Evolutionary conservation across 2,329 filamentous ascomycete species (phyloP), one percentile per base, ranked within the genome.

Genomic region (Waltergamsia citrina): DNA sequence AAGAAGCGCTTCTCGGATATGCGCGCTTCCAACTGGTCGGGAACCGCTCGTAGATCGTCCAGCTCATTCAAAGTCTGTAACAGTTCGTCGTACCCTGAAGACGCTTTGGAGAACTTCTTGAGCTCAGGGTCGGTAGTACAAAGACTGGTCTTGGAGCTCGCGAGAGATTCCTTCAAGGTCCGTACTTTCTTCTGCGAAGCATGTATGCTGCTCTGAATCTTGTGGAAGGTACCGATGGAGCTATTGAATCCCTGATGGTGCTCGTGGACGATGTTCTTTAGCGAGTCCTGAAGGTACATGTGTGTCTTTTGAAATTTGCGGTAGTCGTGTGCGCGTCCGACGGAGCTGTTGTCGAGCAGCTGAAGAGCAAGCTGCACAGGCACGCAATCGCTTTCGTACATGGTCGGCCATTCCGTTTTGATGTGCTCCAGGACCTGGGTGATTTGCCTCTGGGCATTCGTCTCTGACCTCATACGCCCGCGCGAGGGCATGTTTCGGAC

Each of bases 181-280:
- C 90, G 78, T 35, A 98, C 85, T 39, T 86, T 78, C 49, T 79
- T 79, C 58, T 98, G 92, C 12, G 87, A 94, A 33, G 76, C 69
- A 48, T 90, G 84, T 43, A 98, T 92, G 59, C 86, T 94, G 34
- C 80, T 78, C 57, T 98, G 92, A 41, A 98, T 98, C 59, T 94
- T 95, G 66, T 98, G 93, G 53, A 96, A 98, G 15, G 90, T 96
- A 56, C 90, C 92, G 42, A 98, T 96, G 33, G 90, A 95, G 57
- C 86, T 94, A 62, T 96, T 98, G 71, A 98, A 98, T 30, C 92
- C 93, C 57, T 98, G 92, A 52, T 98, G 90, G 53, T 98, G 90
- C 62, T 98, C 90, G 56, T 98, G 94, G 18, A 98, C 92, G 47
- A 98, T 94, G 22, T 80, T 78, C 58, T 94, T 95, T 37, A 98